Conservation (phyloP, 2,329 filamentous ascomycete species). For the Alternaria metachromatica region DNA sequence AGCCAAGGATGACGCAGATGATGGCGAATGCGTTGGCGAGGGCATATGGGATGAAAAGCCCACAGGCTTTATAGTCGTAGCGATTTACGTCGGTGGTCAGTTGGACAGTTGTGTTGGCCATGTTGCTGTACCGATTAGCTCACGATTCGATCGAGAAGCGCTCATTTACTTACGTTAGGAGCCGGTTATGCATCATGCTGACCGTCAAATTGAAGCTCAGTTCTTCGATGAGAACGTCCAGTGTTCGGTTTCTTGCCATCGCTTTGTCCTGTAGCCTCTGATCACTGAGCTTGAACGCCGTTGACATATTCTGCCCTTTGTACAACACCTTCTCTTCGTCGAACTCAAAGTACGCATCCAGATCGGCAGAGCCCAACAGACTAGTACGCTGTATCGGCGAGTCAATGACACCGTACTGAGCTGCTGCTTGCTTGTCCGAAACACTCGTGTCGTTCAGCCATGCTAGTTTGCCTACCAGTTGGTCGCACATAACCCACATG, state of each 20-base stretch:
- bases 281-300: neutral
- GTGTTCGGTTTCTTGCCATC: neutral
- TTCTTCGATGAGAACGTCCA: neutral
- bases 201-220: neutral
- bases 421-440: neutral
- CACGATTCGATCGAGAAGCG: too few species aligned
- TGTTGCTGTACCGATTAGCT: neutral
- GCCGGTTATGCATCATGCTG: neutral
- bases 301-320: neutral
- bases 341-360: neutral
- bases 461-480: constrained; percentile 21
- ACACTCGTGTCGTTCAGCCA: constrained; percentile 10
- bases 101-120: neutral
- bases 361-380: neutral
- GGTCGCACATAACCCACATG: constrained; percentile 23
- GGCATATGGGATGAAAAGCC: constrained; percentile 4
- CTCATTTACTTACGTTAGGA: neutral
- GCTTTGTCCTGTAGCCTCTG: neutral
- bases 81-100: neutral
- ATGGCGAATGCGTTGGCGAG: constrained; percentile 16
- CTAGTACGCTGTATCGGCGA: neutral
- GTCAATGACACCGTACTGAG: neutral
- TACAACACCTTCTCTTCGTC: neutral
- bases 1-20: constrained; percentile 1
- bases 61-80: neutral